Base-by-base conservation (phyloP, 73 alveolate species). In the Paramecium pentaurelia region DNA sequence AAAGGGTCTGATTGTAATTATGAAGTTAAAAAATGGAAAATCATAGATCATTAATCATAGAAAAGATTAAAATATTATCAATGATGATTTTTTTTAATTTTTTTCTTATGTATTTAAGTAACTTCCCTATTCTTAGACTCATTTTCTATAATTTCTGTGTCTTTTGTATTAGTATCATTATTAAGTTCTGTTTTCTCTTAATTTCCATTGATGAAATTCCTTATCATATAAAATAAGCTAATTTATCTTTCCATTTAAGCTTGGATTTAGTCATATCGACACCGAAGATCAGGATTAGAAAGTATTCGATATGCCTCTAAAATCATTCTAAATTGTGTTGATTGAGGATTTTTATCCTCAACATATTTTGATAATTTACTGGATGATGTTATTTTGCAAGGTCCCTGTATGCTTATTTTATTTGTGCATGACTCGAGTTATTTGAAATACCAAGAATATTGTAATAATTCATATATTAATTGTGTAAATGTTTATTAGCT, bases 131-230 rank as follows among this genome's bases (percentile, higher is more conserved):
- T 32, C 38, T 28, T 32, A 12, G 32, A 16, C 18, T 58, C 75
- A 25, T 85, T 32, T 58, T 18, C 34, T 5, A 60, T 36, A 64
- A 16, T n/a, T 20, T 36, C 95, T 94, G 96, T 92, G 93, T 96
- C 93, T 96, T 94, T 90, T 94, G 96, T 87, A 95, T 94, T 87
- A 94, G 99, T 47, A 96, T 95, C 54, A 92, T 93, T 20, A 92
- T 83, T 16, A 97, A 91, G 22, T 87, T 86, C 92, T 96, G 97
- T 51, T 95, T 93, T 86, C 92, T 95, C 92, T 96, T 98, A 22
- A 77, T 70, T 37, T 84, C 83, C 83, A 27, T 64, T 64, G 8
- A 64, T 64, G 10, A 64, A 64, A 34, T 64, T 64, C 45, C 27
- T 11, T 28, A 64, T 64, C 28, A 64, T 28, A 14, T 64, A 20